A percentile compares a stretch with the other conserved stretches of the same genome.
Evolutionary conservation across 176 grass and related monocot species (phyloP).

Genomic region (Leersia perrieri): DNA sequence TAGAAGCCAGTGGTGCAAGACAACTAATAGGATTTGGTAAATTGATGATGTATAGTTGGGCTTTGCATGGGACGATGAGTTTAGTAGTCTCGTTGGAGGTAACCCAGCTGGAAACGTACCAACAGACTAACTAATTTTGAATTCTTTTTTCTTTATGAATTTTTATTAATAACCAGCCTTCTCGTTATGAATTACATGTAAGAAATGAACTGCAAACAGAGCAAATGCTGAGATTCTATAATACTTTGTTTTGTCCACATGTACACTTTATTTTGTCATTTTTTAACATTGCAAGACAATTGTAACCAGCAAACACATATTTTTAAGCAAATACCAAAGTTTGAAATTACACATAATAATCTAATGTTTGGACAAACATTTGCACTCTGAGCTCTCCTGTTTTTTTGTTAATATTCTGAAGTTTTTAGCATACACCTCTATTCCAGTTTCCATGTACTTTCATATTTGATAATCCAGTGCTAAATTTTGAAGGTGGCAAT

Average conservation of each 20-base stretch:
- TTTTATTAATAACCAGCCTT: background rate
- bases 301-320: constrained; percentile 13
- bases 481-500: constrained; percentile 68
- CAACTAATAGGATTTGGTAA: background rate
- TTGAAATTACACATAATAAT: background rate
- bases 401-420: constrained; percentile 19
- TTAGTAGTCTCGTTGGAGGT: background rate
- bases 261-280: background rate
- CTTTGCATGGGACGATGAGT: too few relatives aligned
- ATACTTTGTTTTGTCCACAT: background rate
- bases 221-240: background rate
- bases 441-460: background rate
- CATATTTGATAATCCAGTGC: constrained; percentile 2
- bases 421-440: background rate
- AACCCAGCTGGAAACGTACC: background rate
- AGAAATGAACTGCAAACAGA: background rate
- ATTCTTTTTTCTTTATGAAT: background rate
- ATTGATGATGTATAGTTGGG: background rate
- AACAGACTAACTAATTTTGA: background rate
- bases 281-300: constrained; percentile 4
- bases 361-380: background rate
- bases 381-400: background rate
- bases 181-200: background rate
- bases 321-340: constrained; percentile 15
- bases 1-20: background rate